Conservation (phyloP, 2,329 filamentous ascomycete species). For the Botrytis byssoidea region DNA sequence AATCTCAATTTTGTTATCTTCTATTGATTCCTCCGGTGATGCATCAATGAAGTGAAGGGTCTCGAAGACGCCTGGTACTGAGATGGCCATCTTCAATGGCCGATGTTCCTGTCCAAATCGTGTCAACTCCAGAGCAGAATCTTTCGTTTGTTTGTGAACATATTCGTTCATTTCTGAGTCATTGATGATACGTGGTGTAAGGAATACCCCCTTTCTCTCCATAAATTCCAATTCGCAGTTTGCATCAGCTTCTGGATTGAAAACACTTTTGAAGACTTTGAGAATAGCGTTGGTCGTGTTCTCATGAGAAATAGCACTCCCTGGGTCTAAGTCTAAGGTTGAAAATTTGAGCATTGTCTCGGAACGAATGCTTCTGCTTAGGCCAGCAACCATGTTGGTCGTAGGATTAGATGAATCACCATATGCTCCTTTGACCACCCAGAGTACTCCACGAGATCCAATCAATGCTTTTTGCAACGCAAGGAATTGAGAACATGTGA, state of each 20-base stretch:
- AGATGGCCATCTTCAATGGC: conserved; percentile 31
- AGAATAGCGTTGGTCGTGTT: not conserved
- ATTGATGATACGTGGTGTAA: conserved; percentile 17
- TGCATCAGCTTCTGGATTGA: not conserved
- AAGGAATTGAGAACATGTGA: conserved; percentile 44
- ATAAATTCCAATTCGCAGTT: conserved; percentile 4
- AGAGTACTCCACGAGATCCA: conserved; percentile 45
- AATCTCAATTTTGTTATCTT: conserved; percentile 33
- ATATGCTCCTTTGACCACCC: conserved; percentile 49
- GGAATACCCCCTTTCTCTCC: conserved; percentile 7
- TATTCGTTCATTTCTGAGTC: conserved; percentile 32
- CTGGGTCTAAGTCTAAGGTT: conserved; percentile 19
- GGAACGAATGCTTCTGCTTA: conserved; percentile 19
- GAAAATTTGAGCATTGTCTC: conserved; percentile 19
- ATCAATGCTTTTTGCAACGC: conserved; percentile 44
- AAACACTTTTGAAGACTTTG: not conserved
- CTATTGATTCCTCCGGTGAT: conserved; percentile 23
- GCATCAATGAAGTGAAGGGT: conserved; percentile 35
- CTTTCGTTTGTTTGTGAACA: conserved; percentile 20
- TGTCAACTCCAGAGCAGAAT: conserved; percentile 14
- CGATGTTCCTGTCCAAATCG: conserved; percentile 23
- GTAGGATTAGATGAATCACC: conserved; percentile 36
- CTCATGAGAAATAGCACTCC: not conserved
- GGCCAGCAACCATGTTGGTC: conserved; percentile 30
- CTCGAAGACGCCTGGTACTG: conserved; percentile 32